Conservation (phyloP, 352 stramenopile species). For the Phytophthora sojae region DNA sequence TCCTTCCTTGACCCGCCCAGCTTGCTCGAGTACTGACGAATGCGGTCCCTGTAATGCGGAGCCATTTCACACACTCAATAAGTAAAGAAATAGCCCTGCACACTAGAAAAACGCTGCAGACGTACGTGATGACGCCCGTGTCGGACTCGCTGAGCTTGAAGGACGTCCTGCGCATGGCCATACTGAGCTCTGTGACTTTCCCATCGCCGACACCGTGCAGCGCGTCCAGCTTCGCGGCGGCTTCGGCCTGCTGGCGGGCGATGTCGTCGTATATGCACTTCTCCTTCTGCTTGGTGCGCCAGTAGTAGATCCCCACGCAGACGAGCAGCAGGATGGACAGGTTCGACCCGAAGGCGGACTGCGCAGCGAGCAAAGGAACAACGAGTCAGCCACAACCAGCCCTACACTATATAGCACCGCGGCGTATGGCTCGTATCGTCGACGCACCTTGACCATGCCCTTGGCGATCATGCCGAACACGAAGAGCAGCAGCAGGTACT, state of each 20-base stretch:
- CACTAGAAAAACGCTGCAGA: slow-evolving; percentile 6
- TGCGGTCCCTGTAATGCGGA: slow-evolving; percentile 53
- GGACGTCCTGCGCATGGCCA: slow-evolving; percentile 70
- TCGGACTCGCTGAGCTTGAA: slow-evolving; percentile 73
- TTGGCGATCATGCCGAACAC: slow-evolving; percentile 68
- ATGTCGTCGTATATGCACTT: slow-evolving; percentile 79
- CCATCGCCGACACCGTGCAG: slow-evolving; percentile 62
- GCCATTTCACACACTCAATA: slow-evolving; percentile 4
- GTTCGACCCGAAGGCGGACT: slow-evolving; percentile 72
- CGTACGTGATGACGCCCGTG: slow-evolving; percentile 78
- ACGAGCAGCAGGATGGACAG: slow-evolving; percentile 72
- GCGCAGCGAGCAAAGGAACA: slow-evolving; percentile 6
- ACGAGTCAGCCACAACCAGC: background rate
- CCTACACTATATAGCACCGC: background rate
- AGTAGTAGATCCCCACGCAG: slow-evolving; percentile 72
- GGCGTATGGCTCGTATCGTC: background rate
- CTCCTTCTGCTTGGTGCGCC: slow-evolving; percentile 59
- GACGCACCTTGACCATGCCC: slow-evolving; percentile 68
- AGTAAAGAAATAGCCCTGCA: background rate
- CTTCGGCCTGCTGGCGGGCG: slow-evolving; percentile 60
- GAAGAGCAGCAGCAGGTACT: slow-evolving; percentile 81
- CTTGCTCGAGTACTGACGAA: slow-evolving; percentile 82
- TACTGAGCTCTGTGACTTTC: slow-evolving; percentile 50
- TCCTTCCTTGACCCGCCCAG: slow-evolving; percentile 67
- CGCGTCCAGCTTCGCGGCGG: slow-evolving; percentile 72